These are phyloP conservation scores for Perkinsela sp. DNA, from an alignment of 208 protist species.

Conservation along the genomic window DNA sequence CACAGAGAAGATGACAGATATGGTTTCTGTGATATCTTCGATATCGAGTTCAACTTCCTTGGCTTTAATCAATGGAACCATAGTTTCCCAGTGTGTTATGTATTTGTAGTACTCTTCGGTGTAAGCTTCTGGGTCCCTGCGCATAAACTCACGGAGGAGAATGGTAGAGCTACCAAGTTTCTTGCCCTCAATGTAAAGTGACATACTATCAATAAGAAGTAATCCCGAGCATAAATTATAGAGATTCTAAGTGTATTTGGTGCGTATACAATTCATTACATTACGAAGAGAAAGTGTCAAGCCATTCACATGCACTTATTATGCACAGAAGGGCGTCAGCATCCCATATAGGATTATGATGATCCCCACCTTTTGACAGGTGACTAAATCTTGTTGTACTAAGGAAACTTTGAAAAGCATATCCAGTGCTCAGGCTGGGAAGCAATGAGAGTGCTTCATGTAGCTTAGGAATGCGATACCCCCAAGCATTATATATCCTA, in stretches of 20 bases:
- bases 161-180: neutral
- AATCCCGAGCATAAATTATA: no score
- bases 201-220: neutral
- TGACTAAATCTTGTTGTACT: neutral
- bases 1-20: neutral
- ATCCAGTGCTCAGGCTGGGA: neutral
- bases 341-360: slow-evolving; percentile 1
- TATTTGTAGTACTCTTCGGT: neutral
- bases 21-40: neutral
- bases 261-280: no score
- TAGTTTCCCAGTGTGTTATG: neutral
- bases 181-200: neutral
- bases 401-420: neutral
- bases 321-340: neutral
- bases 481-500: neutral
- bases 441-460: neutral
- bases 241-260: no score
- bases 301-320: neutral
- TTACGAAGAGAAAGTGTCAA: no score
- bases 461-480: neutral
- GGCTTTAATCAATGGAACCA: neutral
- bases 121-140: neutral
- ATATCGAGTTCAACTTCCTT: neutral
- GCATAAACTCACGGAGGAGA: neutral
- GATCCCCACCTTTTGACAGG: neutral